phyloP scores from a whole-genome alignment of 2,329 filamentous ascomycete species.

The Paecilomyces fulvus region DNA sequence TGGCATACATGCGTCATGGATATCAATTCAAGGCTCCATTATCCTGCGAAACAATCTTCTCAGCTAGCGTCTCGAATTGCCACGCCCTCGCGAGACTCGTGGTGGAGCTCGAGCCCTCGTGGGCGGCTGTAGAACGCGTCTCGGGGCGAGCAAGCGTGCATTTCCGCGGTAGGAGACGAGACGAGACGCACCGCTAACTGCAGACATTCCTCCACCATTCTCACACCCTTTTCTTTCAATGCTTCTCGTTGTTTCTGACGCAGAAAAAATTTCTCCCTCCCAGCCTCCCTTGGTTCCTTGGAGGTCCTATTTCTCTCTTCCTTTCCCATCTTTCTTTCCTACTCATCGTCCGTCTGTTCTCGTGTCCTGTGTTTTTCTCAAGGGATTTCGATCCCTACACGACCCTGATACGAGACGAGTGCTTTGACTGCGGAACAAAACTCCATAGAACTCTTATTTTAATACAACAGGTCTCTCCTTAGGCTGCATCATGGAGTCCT shows the following conservation, averaged over 20 bases:
- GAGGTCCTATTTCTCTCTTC: conserved; percentile 6
- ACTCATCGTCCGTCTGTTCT: conserved; percentile 4
- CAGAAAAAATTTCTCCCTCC: conserved; percentile 15
- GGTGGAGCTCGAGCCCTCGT: conserved; percentile 22
- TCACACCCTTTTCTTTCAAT: conserved; percentile 14
- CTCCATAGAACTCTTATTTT: conserved; percentile 5
- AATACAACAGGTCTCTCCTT: conserved; percentile 5
- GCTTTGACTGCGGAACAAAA: conserved; percentile 5
- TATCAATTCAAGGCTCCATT: neutral
- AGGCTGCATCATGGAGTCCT: conserved; percentile 30
- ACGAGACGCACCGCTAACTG: conserved; percentile 27
- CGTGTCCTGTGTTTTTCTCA: conserved; percentile 2
- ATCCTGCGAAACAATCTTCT: neutral
- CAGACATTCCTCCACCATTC: conserved; percentile 26
- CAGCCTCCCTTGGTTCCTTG: conserved; percentile 12
- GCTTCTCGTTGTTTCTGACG: conserved; percentile 16
- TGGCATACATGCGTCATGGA: neutral
- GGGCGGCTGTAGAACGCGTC: conserved; percentile 34
- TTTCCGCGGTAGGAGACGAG: conserved; percentile 28
- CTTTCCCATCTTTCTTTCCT: conserved; percentile 8
- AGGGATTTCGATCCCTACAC: conserved; percentile 9
- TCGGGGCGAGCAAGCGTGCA: conserved; percentile 31
- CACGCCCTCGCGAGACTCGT: conserved; percentile 2
- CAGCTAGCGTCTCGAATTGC: neutral
- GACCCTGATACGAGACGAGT: conserved; percentile 17